phyloP scores from a whole-genome alignment of 345 rosid species.

The Populus alba region DNA sequence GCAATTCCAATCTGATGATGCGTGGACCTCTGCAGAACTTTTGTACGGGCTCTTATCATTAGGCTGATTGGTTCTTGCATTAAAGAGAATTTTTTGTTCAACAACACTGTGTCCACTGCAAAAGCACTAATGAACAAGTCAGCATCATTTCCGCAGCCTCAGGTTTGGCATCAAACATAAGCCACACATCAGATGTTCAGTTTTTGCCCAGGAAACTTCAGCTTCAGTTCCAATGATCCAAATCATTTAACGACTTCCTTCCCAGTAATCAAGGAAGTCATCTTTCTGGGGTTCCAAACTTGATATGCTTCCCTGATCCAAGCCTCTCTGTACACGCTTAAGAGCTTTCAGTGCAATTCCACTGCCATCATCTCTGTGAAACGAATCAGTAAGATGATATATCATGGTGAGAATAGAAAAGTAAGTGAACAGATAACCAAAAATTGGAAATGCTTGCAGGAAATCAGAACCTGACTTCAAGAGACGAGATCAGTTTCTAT shows the following conservation, averaged over 20 bases:
- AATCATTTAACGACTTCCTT: conserved; percentile 29
- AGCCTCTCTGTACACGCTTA: conserved; percentile 65
- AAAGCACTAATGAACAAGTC: not conserved
- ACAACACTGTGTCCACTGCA: not conserved
- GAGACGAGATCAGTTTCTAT: too few relatives aligned
- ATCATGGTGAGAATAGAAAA: not conserved
- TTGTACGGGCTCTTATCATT: not conserved
- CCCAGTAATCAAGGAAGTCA: conserved; percentile 55
- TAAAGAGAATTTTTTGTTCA: not conserved
- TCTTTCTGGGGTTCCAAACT: conserved; percentile 50
- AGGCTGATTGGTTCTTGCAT: not conserved
- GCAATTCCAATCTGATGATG: not conserved
- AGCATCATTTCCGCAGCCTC: not conserved
- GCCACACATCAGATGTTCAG: not conserved
- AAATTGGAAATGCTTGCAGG: not conserved
- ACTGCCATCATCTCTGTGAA: conserved; percentile 93
- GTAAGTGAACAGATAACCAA: not conserved
- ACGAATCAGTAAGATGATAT: conserved; percentile 11
- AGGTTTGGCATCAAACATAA: not conserved
- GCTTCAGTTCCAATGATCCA: not conserved
- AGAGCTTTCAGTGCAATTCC: conserved; percentile 72
- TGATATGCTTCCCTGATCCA: conserved; percentile 70
- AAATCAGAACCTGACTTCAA: too few relatives aligned
- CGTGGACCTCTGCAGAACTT: not conserved
- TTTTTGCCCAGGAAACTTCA: not conserved